Evolutionary conservation across 768 basidiomycete genomes (phyloP).

Genomic region (Tylopilus intermedius): DNA sequence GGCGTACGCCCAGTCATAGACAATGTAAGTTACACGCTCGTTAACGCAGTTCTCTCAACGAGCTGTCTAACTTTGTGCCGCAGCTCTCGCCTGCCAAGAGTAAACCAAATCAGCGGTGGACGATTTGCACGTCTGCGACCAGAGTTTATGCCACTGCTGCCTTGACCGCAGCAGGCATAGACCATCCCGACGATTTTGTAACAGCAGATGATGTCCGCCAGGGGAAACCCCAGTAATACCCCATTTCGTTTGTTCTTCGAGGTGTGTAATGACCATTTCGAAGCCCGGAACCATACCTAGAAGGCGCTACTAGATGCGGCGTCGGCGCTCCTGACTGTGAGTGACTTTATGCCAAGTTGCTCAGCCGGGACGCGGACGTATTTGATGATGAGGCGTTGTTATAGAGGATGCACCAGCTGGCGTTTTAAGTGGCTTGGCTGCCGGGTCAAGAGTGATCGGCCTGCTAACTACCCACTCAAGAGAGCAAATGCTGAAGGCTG

Average conservation of each 20-base stretch:
- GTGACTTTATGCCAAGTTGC: not conserved
- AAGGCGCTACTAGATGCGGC: constrained; percentile 70
- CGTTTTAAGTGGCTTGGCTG: constrained; percentile 69
- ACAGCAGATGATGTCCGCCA: constrained; percentile 76
- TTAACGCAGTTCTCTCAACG: not conserved
- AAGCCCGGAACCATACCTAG: constrained; percentile 86
- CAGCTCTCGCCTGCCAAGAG: constrained; percentile 28
- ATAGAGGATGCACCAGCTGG: constrained; percentile 92
- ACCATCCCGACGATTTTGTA: constrained; percentile 69
- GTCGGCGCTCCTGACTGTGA: constrained; percentile 43
- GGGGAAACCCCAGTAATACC: constrained; percentile 71
- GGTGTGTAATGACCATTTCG: not conserved
- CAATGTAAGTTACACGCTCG: constrained; percentile 35
- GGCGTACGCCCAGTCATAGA: constrained; percentile 60
- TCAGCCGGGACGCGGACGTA: not conserved
- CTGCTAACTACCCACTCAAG: constrained; percentile 76
- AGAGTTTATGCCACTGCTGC: constrained; percentile 69
- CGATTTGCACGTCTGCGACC: constrained; percentile 86
- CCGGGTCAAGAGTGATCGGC: constrained; percentile 81
- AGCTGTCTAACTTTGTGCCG: constrained; percentile 5
- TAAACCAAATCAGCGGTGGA: constrained; percentile 65
- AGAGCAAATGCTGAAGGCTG: constrained; percentile 58
- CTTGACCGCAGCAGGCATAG: constrained; percentile 58
- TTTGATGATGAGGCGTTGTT: constrained; percentile 56
- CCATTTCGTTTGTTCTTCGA: not conserved